Evolutionary conservation across 2,329 filamentous ascomycete species (phyloP), one percentile per base, ranked within the genome.

Genomic region (Monosporascus sp.): DNA sequence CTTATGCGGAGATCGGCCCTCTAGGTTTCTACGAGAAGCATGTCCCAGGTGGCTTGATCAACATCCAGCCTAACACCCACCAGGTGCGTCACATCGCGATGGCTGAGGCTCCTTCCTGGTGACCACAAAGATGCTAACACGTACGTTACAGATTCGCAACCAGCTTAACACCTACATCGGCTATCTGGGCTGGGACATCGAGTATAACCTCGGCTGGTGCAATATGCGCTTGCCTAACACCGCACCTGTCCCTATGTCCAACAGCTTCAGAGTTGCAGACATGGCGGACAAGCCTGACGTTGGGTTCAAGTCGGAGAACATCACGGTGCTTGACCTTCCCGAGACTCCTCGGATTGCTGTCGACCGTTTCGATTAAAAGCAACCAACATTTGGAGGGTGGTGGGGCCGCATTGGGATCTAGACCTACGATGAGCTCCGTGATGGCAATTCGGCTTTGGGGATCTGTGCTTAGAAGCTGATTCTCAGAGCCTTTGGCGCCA

Each of bases 1-100:
- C 65, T 58, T 65, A 62, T 52, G 64, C 64, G 27, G 61, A 67
- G 57, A 37, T 58, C 22, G 62, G 56, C 11, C 49, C 61, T 16
- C 51, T 66, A 7, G 60, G 55, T 11, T 36, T 67, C 2, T 66
- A 59, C 48, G 63, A 66, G 52, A 61, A 61, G 52, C 52, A 60
- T 38, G 64, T 66, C 7, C 62, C 63, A 5, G 61, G 61, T 20
- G 65, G 64, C 14, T 52, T 65, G 24, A 57, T 52, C 26, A 53
- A 31, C 9, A 58, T 65, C 9, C 56, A 62, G 37, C 57, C 62
- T 26, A 64, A 61, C 55, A 64, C 54, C 54, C 52, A 46, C n/a
- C 55, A 58, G 45, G 56, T 66, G 6, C 24, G 51, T 44, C 11
- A 41, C 38, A 19, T 6, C 17, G 17, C 38, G 7, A 41, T 19